phyloP scores from a whole-genome alignment of 2,329 filamentous ascomycete species.

The Chrysosporium queenslandicum region DNA sequence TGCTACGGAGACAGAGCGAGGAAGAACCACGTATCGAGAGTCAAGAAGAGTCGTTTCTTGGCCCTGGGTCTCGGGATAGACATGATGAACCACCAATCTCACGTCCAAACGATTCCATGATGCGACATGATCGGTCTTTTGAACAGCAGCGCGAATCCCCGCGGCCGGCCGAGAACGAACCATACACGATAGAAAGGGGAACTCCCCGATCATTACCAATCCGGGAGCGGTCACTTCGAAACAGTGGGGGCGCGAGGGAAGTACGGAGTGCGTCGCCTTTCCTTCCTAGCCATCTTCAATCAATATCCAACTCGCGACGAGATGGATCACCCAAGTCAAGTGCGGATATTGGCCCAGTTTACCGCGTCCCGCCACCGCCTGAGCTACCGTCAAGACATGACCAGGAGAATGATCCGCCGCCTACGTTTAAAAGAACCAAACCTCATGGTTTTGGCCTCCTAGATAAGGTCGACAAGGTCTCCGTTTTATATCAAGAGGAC shows the following conservation, averaged over 20 bases:
- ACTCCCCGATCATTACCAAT: conserved; percentile 7
- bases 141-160: conserved; percentile 11
- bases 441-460: conserved; percentile 45
- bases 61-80: not conserved
- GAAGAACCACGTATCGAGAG: conserved; percentile 45
- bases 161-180: conserved; percentile 19
- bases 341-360: conserved; percentile 43
- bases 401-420: conserved; percentile 73
- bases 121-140: conserved; percentile 11
- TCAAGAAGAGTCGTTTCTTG: conserved; percentile 19
- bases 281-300: not conserved
- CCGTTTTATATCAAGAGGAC: conserved; percentile 38
- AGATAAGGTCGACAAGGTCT: conserved; percentile 49
- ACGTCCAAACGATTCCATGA: not conserved
- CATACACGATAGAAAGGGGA: conserved; percentile 17
- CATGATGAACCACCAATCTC: not conserved
- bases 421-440: conserved; percentile 56
- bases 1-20: conserved; percentile 51
- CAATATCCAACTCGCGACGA: not conserved
- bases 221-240: conserved; percentile 1
- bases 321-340: not conserved
- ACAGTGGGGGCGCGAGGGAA: not conserved
- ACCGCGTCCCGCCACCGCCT: conserved; percentile 46
- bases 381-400: conserved; percentile 56
- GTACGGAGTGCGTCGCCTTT: not conserved